Evolutionary conservation across 805 yeast genomes (phyloP).

Genomic region (Groenewaldozyma tartarivorans): DNA sequence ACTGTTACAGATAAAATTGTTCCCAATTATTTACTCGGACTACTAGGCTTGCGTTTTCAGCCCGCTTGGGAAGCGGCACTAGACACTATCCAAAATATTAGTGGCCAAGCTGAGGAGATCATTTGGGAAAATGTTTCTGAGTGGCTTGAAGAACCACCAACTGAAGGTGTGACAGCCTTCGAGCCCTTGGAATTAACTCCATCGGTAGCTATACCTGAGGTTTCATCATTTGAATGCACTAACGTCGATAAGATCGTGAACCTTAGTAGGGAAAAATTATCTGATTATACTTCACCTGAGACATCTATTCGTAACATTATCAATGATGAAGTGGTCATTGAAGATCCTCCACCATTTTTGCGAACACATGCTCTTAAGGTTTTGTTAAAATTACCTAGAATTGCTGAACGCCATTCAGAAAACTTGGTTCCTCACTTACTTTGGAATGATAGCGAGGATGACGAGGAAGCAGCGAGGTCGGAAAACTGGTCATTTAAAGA

Average conservation of each 20-base stretch:
- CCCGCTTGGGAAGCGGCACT: conserved; percentile 78
- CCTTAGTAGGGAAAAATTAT: background rate
- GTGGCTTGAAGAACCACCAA: conserved; percentile 13
- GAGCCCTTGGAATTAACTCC: conserved; percentile 15
- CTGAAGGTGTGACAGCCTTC: background rate
- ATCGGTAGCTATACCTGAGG: background rate
- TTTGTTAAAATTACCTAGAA: conserved; percentile 45
- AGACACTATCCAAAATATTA: conserved; percentile 45
- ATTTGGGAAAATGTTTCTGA: conserved; percentile 48
- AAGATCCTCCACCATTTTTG: conserved; percentile 17
- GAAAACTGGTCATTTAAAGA: conserved; percentile 22
- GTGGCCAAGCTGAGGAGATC: conserved; percentile 31
- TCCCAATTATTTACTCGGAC: conserved; percentile 52
- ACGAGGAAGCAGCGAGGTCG: conserved; percentile 11
- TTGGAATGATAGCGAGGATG: conserved; percentile 27
- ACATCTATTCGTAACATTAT: background rate
- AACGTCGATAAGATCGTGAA: conserved; percentile 8
- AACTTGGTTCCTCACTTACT: conserved; percentile 51
- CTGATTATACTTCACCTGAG: background rate
- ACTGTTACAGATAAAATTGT: conserved; percentile 25
- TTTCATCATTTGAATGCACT: conserved; percentile 2
- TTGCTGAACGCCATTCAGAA: conserved; percentile 58
- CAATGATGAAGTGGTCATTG: background rate
- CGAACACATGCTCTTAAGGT: conserved; percentile 51
- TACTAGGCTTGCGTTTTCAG: conserved; percentile 62